Evolutionary conservation across 768 basidiomycete species (phyloP), one percentile per base, ranked within the genome.

Genomic region (Mycena venus): DNA sequence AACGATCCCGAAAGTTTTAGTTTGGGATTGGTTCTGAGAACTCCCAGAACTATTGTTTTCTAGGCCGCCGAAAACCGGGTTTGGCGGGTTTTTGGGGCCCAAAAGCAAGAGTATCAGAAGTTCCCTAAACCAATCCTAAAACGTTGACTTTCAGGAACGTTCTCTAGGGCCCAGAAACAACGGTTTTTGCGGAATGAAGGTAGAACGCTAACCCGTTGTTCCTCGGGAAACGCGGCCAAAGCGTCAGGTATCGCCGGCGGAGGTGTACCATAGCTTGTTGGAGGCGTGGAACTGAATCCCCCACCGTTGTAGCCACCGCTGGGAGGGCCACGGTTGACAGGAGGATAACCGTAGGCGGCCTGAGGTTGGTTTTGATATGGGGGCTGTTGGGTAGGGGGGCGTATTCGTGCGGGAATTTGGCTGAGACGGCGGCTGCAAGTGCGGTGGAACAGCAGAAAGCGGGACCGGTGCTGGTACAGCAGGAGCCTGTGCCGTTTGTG

Each of bases 381-480:
- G 31, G 70, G 63, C 1, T n/a, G n/a, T n/a, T 75, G 69, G 6
- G 60, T 64, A 2, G 36, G 80, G 64, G 55, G 82, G 71, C 42
- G 80, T 75, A 56, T 79, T 74, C 19, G 86, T 74, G 83, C 32
- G 84, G 84, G 56, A 86, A 84, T 23, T 73, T 42, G 11, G 82
- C 72, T 85, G 85, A 40, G 85, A 83, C 0, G 80, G 63, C 55
- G 76, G 70, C 23, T 88, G 87, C 5, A 88, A 64, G 70, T 90
- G 88, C 9, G 86, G 85, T 5, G 90, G 90, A 25, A 90, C 76
- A n/a, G 88, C 86, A 19, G 89, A 84, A 14, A 84, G 82, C 0
- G 87, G 85, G 7, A 82, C 73, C 40, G 85, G 79, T 0, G 79
- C 72, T 56, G 84, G 80, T 44, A 76, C 61, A 38, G 84, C 69